Conservation (phyloP, 2,329 filamentous ascomycete species). For the Whalleya microplaca region DNA sequence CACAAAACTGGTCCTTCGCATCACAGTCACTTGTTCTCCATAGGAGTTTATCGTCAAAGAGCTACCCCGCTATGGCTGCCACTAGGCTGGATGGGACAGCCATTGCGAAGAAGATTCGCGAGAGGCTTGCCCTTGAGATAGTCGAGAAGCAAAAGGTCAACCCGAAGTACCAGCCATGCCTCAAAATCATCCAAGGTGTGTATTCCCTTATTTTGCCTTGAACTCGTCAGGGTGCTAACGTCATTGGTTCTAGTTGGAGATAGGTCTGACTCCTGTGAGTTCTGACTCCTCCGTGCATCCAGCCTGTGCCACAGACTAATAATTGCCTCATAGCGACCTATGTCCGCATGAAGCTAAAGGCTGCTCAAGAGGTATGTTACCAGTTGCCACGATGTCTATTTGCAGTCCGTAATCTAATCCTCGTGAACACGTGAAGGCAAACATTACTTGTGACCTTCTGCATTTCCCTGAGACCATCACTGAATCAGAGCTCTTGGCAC, state of each 20-base stretch:
- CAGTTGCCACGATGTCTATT: constrained; percentile 1
- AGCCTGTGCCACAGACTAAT: constrained; percentile 30
- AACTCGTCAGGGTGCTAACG: constrained; percentile 13
- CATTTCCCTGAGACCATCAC: constrained; percentile 81
- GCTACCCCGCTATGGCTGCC: constrained; percentile 73
- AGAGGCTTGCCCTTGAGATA: constrained; percentile 80
- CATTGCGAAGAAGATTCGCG: constrained; percentile 89
- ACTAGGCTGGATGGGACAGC: constrained; percentile 94
- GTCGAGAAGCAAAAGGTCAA: constrained; percentile 79
- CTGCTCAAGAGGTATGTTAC: constrained; percentile 78
- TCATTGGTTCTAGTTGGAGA: constrained; percentile 70
- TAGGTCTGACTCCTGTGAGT: constrained; percentile 86
- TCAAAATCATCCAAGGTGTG: constrained; percentile 94
- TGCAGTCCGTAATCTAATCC: constrained; percentile 13
- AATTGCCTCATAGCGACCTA: constrained; percentile 73
- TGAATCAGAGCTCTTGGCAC: constrained; percentile 83
- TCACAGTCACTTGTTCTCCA: constrained; percentile 20
- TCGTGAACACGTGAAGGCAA: constrained; percentile 62
- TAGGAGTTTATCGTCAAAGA: constrained; percentile 48
- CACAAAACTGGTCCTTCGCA: constrained; percentile 14
- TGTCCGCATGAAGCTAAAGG: constrained; percentile 99
- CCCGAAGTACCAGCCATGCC: constrained; percentile 82
- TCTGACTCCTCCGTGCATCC: constrained; percentile 20
- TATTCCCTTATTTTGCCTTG: constrained; percentile 15
- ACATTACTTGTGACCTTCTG: constrained; percentile 84